Conservation (phyloP, 2,329 filamentous ascomycete species). For the Colletotrichum higginsianum region DNA sequence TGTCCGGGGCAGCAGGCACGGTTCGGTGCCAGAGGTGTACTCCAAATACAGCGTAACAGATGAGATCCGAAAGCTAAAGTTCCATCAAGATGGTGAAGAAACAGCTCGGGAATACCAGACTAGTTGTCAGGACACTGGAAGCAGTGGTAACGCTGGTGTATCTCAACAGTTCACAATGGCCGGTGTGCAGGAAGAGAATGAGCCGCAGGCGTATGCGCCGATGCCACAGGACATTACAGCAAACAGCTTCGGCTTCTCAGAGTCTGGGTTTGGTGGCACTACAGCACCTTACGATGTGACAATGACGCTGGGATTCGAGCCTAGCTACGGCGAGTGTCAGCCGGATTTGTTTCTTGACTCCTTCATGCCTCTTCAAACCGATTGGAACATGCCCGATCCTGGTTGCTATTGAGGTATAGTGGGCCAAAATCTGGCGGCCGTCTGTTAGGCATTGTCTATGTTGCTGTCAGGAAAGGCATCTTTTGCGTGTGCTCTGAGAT, state of each 20-base stretch:
- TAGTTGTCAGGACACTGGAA: not conserved
- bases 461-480: not conserved
- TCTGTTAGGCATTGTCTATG: not conserved
- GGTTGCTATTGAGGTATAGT: not conserved
- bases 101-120: not conserved
- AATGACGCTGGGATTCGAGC: constrained; percentile 35
- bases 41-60: constrained; percentile 40
- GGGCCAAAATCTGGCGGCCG: not conserved
- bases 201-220: not conserved
- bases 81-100: constrained; percentile 30
- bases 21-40: constrained; percentile 19
- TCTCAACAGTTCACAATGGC: constrained; percentile 3
- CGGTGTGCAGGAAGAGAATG: not conserved
- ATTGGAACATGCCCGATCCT: constrained; percentile 29
- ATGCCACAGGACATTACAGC: constrained; percentile 13
- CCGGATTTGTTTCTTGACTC: constrained; percentile 31
- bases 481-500: not conserved
- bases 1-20: not conserved
- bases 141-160: not conserved
- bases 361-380: constrained; percentile 29
- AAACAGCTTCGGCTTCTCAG: constrained; percentile 1
- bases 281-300: constrained; percentile 18
- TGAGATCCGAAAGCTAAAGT: constrained; percentile 37
- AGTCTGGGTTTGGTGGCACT: not conserved
- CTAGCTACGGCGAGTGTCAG: constrained; percentile 31